Base-by-base conservation (phyloP, 1,284 basidiomycete species). In the Trametes polyzona region DNA sequence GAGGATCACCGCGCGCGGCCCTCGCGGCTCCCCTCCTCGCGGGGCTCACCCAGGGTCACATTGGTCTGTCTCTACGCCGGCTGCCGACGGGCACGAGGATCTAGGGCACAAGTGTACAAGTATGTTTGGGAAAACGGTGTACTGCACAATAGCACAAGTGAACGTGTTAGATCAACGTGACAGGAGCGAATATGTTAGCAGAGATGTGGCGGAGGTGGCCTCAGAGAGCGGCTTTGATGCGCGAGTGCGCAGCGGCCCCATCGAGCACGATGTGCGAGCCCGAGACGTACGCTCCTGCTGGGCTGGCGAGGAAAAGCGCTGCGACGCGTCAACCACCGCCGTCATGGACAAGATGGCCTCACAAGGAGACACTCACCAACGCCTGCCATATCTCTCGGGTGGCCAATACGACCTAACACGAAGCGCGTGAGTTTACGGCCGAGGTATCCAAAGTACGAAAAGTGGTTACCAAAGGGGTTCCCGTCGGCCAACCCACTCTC, bases 301-400 rank as follows among this genome's bases (percentile, higher is more conserved):
- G 82, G 23, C 87, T 89, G 5, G 83, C 78, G 19, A 93, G 79
- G 79, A 92, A 92, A 27, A 93, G 73, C 5, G 82, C 67, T 67
- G 39, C 2, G n/a, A n/a, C n/a, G 10, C 5, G 4, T 42, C 23
- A 40, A 3, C 16, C 32, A 3, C 27, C 17, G 23, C 23, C 10
- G 3, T 9, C 26, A 12, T 3, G 40, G n/a, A 12, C 10, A 39
- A 23, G 12, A 21, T 1, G 10, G 6, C n/a, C n/a, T n/a, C n/a
- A n/a, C n/a, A n/a, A n/a, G 10, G 11, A 14, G 12, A 66, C 71
- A 41, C 41, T n/a, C n/a, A 73, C 73, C 81, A 4, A 91, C 72
- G 6, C 92, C 93, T 21, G 88, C 91, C 64, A 92, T 83, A 65
- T 95, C 93, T 51, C 83, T 77, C 2, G 90, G 80, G 9, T 74